Conservation (phyloP, 495 filamentous ascomycete species). For the Aspergillus hancockii region DNA sequence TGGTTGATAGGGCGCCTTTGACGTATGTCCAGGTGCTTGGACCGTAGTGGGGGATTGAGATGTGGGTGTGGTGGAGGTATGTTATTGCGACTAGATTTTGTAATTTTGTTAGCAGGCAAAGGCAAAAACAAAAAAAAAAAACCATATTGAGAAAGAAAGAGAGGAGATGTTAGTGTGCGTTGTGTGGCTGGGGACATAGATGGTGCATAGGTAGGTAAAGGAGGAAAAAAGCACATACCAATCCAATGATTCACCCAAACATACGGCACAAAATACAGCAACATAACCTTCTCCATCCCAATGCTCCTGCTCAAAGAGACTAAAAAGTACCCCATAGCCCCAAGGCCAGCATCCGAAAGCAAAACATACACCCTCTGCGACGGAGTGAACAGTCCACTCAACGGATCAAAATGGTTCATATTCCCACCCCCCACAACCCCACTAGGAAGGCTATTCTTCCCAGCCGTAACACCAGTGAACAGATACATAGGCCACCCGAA, state of each 20-base stretch:
- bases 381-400: conserved; percentile 60
- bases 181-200: too few relatives aligned
- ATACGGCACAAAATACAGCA: conserved; percentile 57
- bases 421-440: conserved; percentile 36
- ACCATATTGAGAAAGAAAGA: too few relatives aligned
- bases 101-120: conserved; percentile 7
- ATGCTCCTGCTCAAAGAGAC: conserved; percentile 45
- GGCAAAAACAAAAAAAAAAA: too few relatives aligned
- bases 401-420: conserved; percentile 62
- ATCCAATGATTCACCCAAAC: conserved; percentile 65
- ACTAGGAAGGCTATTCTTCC: conserved; percentile 44
- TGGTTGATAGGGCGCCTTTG: conserved; percentile 80
- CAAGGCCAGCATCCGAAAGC: conserved; percentile 59
- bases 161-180: too few relatives aligned
- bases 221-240: conserved; percentile 29
- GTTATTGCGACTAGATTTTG: conserved; percentile 68
- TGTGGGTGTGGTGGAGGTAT: conserved; percentile 90
- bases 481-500: conserved; percentile 60
- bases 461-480: conserved; percentile 54
- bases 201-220: conserved; percentile 1
- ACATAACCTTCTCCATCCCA: conserved; percentile 48
- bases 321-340: conserved; percentile 42
- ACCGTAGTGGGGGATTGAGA: conserved; percentile 77
- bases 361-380: conserved; percentile 57
- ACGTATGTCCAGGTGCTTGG: conserved; percentile 77